Conservation (phyloP, 202 grass and related monocot genomes). For the Eragrostis tef region DNA sequence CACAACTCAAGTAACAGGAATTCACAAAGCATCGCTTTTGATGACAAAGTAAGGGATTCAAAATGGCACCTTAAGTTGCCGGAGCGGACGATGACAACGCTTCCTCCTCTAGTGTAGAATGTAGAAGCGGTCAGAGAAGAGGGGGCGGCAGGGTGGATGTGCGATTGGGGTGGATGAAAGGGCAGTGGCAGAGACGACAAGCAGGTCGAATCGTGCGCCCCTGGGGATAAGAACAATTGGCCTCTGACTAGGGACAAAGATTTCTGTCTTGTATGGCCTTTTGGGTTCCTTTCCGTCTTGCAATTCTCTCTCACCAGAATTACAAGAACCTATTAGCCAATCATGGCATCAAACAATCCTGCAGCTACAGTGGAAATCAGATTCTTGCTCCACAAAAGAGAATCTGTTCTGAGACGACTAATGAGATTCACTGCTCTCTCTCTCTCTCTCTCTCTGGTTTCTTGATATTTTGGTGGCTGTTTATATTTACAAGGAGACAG, state of each 20-base stretch:
- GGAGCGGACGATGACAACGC: neutral
- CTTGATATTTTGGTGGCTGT: neutral
- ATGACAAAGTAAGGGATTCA: constrained; percentile 23
- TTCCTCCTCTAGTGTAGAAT: neutral
- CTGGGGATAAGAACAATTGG: constrained; percentile 40
- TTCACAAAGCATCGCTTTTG: neutral
- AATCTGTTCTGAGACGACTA: constrained; percentile 29
- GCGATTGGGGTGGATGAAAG: constrained; percentile 4
- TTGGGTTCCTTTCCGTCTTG: neutral
- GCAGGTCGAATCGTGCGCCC: constrained; percentile 31
- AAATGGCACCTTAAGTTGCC: constrained; percentile 43
- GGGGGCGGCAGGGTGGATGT: constrained; percentile 1
- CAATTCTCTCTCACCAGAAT: constrained; percentile 8
- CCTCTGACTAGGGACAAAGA: constrained; percentile 21
- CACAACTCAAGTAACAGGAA: neutral
- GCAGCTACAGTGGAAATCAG: constrained; percentile 2
- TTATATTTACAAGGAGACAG: neutral
- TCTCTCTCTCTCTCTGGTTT: constrained; percentile 23
- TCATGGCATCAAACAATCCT: neutral
- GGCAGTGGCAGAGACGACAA: constrained; percentile 45
- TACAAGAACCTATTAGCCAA: constrained; percentile 21
- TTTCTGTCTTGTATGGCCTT: neutral
- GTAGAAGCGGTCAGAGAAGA: constrained; percentile 14
- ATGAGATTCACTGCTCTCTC: constrained; percentile 6
- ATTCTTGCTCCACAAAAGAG: constrained; percentile 28